Conservation (phyloP, 2,329 filamentous ascomycete species). For the Karstenula rhodostoma region DNA sequence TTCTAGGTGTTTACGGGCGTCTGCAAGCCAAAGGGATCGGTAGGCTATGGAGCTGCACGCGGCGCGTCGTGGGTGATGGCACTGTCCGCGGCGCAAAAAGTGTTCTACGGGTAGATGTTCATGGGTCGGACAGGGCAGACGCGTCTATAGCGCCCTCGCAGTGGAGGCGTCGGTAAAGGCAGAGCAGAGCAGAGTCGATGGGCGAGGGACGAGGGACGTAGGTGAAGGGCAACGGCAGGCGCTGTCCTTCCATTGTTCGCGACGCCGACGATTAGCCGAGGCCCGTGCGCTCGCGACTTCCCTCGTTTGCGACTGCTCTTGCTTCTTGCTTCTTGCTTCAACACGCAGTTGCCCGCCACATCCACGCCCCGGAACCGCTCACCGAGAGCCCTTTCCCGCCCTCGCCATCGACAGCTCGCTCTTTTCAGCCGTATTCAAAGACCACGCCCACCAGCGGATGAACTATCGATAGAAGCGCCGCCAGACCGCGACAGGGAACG, state of each 20-base stretch:
- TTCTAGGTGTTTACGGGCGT: not conserved
- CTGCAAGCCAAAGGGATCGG: not conserved
- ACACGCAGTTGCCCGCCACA: not conserved
- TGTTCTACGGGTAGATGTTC: slow-evolving; percentile 13
- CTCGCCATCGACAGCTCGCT: not conserved
- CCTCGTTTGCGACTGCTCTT: slow-evolving; percentile 17
- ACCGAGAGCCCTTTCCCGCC: not conserved
- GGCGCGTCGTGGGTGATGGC: not conserved
- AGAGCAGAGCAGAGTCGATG: slow-evolving; percentile 3
- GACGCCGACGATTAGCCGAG: slow-evolving; percentile 32
- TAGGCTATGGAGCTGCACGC: not conserved
- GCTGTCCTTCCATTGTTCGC: slow-evolving; percentile 34
- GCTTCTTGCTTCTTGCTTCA: slow-evolving; percentile 8
- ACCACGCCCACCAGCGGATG: slow-evolving; percentile 27
- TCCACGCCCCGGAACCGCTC: not conserved
- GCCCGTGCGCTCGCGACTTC: slow-evolving; percentile 17
- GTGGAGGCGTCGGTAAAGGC: not conserved
- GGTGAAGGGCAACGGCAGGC: slow-evolving; percentile 4
- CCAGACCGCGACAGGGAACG: slow-evolving; percentile 27
- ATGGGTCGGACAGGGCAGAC: slow-evolving; percentile 19
- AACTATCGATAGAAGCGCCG: slow-evolving; percentile 28
- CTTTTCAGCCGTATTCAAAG: not conserved
- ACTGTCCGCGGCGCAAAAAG: slow-evolving; percentile 6
- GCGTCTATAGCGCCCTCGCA: not conserved
- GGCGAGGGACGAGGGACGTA: slow-evolving; percentile 1